A percentile compares a stretch with the other conserved stretches of the same genome.
Conservation (phyloP, 1,284 basidiomycete species). For the Ustilago sp. region DNA sequence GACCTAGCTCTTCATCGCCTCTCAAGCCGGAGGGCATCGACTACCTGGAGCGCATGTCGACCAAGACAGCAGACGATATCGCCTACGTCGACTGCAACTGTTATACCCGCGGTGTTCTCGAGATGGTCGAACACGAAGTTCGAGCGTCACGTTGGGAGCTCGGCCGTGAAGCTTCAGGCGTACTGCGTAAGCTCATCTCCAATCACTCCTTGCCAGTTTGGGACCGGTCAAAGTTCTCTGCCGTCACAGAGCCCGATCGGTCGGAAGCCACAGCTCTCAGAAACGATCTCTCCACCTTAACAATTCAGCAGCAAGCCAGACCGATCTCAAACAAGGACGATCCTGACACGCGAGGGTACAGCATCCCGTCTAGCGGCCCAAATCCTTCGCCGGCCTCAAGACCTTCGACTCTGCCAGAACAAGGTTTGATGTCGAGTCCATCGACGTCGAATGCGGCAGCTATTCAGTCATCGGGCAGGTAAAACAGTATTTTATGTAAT, state of each 20-base stretch:
- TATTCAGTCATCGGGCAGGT: background rate
- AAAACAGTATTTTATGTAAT: background rate
- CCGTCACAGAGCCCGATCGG: background rate
- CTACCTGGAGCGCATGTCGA: conserved; percentile 50
- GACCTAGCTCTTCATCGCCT: background rate
- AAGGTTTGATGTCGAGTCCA: conserved; percentile 10
- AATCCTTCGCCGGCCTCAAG: conserved; percentile 13
- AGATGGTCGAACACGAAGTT: conserved; percentile 56
- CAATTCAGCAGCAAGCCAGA: conserved; percentile 28
- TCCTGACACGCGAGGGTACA: conserved; percentile 15
- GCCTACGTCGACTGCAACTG: conserved; percentile 51
- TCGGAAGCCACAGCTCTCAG: conserved; percentile 7
- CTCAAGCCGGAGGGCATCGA: conserved; percentile 47
- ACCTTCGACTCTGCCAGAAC: background rate
- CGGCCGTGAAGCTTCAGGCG: conserved; percentile 54
- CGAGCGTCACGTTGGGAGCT: conserved; percentile 58
- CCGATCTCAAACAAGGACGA: conserved; percentile 23
- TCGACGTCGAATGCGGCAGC: background rate
- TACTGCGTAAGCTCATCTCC: conserved; percentile 54
- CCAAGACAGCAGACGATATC: conserved; percentile 46
- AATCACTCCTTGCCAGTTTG: conserved; percentile 41
- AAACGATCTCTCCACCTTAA: conserved; percentile 15
- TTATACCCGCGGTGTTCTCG: conserved; percentile 47
- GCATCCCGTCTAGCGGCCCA: background rate
- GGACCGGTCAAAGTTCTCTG: conserved; percentile 17